phyloP scores from a whole-genome alignment of 2,329 filamentous ascomycete genomes.

The Chrysosporium queenslandicum region DNA sequence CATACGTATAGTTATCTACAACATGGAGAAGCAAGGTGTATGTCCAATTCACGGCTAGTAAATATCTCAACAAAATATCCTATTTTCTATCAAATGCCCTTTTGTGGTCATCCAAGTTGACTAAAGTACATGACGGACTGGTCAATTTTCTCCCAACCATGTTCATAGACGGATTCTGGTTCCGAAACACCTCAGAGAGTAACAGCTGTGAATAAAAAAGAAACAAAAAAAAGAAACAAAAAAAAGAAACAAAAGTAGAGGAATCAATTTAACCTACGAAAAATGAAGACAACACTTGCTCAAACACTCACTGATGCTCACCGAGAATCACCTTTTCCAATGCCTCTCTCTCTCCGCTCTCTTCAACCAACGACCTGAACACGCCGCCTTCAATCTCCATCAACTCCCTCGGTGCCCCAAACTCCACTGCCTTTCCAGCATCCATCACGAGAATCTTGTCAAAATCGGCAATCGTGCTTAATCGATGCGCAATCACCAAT shows the following conservation, averaged over 20 bases:
- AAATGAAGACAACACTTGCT: neutral
- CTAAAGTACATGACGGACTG: neutral
- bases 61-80: too few relatives aligned
- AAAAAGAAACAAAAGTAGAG: too few relatives aligned
- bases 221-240: too few relatives aligned
- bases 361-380: constrained; percentile 49
- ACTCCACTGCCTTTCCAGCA: constrained; percentile 58
- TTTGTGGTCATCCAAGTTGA: neutral
- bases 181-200: too few relatives aligned
- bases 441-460: constrained; percentile 63
- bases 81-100: neutral
- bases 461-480: constrained; percentile 69
- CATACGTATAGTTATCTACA: too few relatives aligned
- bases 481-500: constrained; percentile 63
- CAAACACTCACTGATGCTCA: neutral
- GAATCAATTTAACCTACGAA: neutral
- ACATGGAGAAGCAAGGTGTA: too few relatives aligned
- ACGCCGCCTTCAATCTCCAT: constrained; percentile 44
- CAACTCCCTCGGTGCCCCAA: constrained; percentile 53
- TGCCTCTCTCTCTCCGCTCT: constrained; percentile 29
- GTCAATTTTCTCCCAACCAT: neutral
- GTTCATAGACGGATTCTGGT: too few relatives aligned
- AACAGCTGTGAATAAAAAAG: too few relatives aligned
- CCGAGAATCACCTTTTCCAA: constrained; percentile 25
- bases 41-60: too few relatives aligned